phyloP scores from a whole-genome alignment of 2,329 filamentous ascomycete species.

The Neofusicoccum kwambonambiense region DNA sequence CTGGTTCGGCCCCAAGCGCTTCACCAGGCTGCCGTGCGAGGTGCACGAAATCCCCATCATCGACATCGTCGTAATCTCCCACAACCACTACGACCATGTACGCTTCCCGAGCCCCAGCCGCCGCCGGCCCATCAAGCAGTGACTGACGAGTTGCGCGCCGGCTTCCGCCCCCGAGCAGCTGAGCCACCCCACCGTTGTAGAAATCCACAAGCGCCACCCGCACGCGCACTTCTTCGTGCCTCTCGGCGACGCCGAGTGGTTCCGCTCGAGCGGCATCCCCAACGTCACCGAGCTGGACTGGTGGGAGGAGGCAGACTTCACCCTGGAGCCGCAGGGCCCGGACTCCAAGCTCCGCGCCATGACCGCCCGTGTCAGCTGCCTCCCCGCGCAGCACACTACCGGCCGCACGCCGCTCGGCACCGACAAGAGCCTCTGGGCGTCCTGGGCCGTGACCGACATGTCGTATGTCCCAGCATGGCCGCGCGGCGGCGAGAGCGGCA shows the following conservation, averaged over 20 bases:
- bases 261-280: conserved; percentile 64
- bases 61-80: conserved; percentile 75
- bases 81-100: conserved; percentile 91
- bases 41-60: conserved; percentile 74
- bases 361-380: conserved; percentile 69
- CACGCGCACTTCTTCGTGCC: conserved; percentile 86
- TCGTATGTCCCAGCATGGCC: neutral
- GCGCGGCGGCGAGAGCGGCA: neutral
- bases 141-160: neutral
- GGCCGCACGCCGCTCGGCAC: conserved; percentile 68
- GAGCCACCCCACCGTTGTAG: conserved; percentile 70
- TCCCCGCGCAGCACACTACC: conserved; percentile 82
- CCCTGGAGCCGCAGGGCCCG: conserved; percentile 39
- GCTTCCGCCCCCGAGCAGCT: conserved; percentile 40
- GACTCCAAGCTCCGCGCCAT: conserved; percentile 45
- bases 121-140: too few species aligned
- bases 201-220: conserved; percentile 69
- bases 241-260: conserved; percentile 80
- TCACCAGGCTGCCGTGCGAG: conserved; percentile 71
- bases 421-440: conserved; percentile 78
- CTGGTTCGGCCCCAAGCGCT: conserved; percentile 71
- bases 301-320: conserved; percentile 81
- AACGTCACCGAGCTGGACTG: conserved; percentile 89
- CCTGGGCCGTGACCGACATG: conserved; percentile 70
- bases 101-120: conserved; percentile 31